Evolutionary conservation across 1,284 basidiomycete genomes (phyloP).

Genomic region (Cutaneotrichosporon mucoides): DNA sequence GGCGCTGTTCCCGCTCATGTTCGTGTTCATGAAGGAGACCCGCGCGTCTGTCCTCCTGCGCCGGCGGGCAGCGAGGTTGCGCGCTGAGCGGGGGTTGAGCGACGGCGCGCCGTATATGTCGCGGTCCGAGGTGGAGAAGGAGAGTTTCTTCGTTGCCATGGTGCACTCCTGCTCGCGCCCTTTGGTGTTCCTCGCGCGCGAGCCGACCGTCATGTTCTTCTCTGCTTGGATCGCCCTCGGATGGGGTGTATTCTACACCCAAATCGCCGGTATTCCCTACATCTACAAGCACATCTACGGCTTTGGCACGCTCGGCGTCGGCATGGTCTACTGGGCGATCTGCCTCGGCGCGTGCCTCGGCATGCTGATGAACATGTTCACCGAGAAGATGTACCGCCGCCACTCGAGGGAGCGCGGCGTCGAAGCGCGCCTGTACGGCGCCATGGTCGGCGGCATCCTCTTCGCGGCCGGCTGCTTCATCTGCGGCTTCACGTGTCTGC

Average conservation of each 20-base stretch:
- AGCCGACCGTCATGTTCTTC: slow-evolving; percentile 70
- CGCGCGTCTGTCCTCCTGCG: slow-evolving; percentile 42
- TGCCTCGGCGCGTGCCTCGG: slow-evolving; percentile 61
- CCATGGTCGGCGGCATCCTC: slow-evolving; percentile 61
- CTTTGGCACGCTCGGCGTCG: slow-evolving; percentile 63
- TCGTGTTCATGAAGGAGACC: slow-evolving; percentile 43
- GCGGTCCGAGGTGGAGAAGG: slow-evolving; percentile 42
- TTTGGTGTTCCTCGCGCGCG: slow-evolving; percentile 60
- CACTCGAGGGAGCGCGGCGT: slow-evolving; percentile 58
- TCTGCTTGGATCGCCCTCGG: slow-evolving; percentile 70
- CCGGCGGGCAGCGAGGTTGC: slow-evolving; percentile 32
- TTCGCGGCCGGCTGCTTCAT: slow-evolving; percentile 63
- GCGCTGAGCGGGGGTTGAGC: slow-evolving; percentile 35
- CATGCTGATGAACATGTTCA: slow-evolving; percentile 58
- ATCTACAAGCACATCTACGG: slow-evolving; percentile 61
- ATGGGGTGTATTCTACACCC: slow-evolving; percentile 71
- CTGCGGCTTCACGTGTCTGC: slow-evolving; percentile 42
- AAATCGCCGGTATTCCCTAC: slow-evolving; percentile 63
- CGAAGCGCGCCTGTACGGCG: slow-evolving; percentile 67
- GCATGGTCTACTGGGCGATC: slow-evolving; percentile 60
- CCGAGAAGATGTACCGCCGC: slow-evolving; percentile 64
- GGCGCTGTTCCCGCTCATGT: slow-evolving; percentile 34
- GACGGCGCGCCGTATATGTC: slow-evolving; percentile 46
- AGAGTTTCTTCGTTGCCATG: slow-evolving; percentile 33
- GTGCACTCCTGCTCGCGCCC: slow-evolving; percentile 36